Base-by-base conservation (phyloP, 2,329 filamentous ascomycete genomes). In the Fusarium ambrosium region DNA sequence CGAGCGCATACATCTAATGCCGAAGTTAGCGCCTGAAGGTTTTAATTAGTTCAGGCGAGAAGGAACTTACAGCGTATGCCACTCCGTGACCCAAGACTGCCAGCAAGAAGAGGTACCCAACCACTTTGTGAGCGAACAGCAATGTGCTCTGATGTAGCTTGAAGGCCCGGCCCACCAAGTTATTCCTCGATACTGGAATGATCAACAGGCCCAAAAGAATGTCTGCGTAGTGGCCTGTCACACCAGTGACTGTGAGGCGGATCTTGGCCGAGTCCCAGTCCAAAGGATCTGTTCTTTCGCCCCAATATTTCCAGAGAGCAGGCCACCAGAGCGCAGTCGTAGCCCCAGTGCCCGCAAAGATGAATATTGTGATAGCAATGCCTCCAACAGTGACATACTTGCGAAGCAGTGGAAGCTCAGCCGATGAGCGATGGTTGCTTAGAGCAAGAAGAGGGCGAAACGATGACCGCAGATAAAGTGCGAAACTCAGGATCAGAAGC, bases 191-290 rank as follows among this genome's bases (percentile, higher is more conserved):
- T 20, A 68, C 59, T 11, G 64, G 64, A 11, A 67, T 55, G 11
- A 70, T 53, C 53, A 70, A 55, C 37, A 70, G 29, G 1, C 68
- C 64, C 6, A 70, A 56, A 6, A 68, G 51, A 34, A 70, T 64
- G 14, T 68, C 68, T 4, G 68, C 68, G 29, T 68, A 70, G 34
- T 70, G 64, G 8, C 65, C 68, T 11, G 60, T 68, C 3, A 70
- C 68, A 3, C 68, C 60, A 4, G 60, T 68, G 29, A 55, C 36
- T 4, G 65, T 68, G 41, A 70, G 68, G 4, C 43, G 60, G 18
- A 45, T 55, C 45, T 70, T 70, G 18, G 68, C 64, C 6, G 61
- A 58, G 14, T 32, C 53, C 68, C 68, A 68, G 6, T 20, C 64
- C n/a, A 70, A 22, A n/a, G 68, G 64, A 37, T 70, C 60, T 36